Evolutionary conservation across 768 basidiomycete species (phyloP), one percentile per base, ranked within the genome.

Genomic region (Leccinellum luteum): DNA sequence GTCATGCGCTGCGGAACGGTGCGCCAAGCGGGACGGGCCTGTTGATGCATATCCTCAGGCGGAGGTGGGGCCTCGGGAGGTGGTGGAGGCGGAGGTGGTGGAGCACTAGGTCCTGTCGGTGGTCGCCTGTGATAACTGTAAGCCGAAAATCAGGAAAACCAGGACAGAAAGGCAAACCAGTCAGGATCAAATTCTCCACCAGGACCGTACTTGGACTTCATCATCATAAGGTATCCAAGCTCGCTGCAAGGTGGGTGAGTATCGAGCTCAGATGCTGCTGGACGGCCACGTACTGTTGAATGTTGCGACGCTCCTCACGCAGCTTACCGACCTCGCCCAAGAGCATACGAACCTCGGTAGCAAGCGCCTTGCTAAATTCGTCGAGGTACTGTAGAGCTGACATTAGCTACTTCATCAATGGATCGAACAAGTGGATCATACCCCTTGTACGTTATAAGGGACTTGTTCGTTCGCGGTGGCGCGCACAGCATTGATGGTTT

Each of bases 131-230:
- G 10, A 21, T n/a, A n/a, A 44, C 31, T 55, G 32, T 55, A 54
- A 60, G 38, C 8, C 23, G 43, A 55, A 32, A 7, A 7, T 13
- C 35, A 4, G 17, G 21, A 6, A 7, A 9, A 30, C 15, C n/a
- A 31, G 19, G 34, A 51, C 21, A 21, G 6, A 55, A n/a, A 17
- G 23, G 51, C 73, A 61, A 35, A 85, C 91, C 92, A 93, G n/a
- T 89, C 85, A 8, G 86, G 81, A 65, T 92, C 87, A 66, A 89
- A 94, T 69, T 91, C 87, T 51, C 92, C 92, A 55, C 90, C 90
- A n/a, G 90, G 85, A 6, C 86, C 86, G 62, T 91, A 90, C 67
- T 89, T 89, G 41, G 88, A 79, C 69, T 83, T 85, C 78, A 87
- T 78, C 63, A 79, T 76, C 58, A 93, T 71, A 25, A 94, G 75